phyloP scores from a whole-genome alignment of 139 green algal genomes.

The Desmodesmus armatus region DNA sequence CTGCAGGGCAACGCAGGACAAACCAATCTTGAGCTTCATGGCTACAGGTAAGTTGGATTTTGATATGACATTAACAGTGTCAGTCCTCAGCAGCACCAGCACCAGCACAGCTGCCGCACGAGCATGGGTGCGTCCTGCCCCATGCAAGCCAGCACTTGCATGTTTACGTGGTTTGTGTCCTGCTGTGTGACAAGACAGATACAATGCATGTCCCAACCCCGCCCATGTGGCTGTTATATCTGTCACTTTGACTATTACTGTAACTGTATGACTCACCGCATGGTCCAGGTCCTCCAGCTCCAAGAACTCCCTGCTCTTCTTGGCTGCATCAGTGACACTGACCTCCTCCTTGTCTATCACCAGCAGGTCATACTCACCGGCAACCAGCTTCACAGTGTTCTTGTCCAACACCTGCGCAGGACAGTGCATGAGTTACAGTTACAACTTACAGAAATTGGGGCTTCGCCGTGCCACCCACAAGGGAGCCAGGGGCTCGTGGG shows the following conservation, averaged over 20 bases:
- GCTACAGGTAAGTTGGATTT: not conserved
- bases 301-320: constrained; percentile 77
- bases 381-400: constrained; percentile 81
- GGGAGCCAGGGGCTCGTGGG: too few species aligned
- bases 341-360: constrained; percentile 66
- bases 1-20: constrained; percentile 7
- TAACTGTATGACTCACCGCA: constrained; percentile 52
- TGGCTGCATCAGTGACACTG: constrained; percentile 30
- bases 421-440: too few species aligned
- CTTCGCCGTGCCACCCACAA: too few species aligned
- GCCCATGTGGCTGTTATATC: not conserved
- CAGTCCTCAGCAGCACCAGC: too few species aligned
- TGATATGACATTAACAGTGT: too few species aligned
- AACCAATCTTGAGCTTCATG: too few species aligned
- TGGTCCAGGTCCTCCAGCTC: constrained; percentile 87
- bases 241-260: not conserved
- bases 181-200: not conserved
- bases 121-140: too few species aligned
- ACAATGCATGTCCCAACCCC: not conserved
- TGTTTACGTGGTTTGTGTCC: too few species aligned
- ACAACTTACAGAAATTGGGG: too few species aligned
- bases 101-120: too few species aligned
- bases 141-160: too few species aligned
- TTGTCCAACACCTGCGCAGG: constrained; percentile 73
- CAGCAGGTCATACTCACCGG: constrained; percentile 77